phyloP scores from a whole-genome alignment of 345 rosid species.

The Salix caprea region DNA sequence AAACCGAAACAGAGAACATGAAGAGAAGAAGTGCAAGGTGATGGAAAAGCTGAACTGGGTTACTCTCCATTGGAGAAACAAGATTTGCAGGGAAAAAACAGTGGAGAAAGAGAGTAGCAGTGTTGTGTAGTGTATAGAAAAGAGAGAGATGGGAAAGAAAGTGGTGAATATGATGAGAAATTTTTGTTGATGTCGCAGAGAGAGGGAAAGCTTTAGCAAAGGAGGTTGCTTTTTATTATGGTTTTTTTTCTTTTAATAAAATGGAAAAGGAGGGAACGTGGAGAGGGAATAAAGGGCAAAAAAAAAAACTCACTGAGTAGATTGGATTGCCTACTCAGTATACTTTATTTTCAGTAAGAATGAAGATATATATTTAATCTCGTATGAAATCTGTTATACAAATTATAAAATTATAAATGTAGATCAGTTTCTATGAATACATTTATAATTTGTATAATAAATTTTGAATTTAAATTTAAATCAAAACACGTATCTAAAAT shows the following conservation, averaged over 20 bases:
- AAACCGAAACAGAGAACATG: slow-evolving; percentile 28
- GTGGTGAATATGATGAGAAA: slow-evolving; percentile 47
- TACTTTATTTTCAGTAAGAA: too few species aligned
- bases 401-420: too few species aligned
- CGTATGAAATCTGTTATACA: too few species aligned
- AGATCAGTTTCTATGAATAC: too few species aligned
- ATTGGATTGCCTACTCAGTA: not conserved
- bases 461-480: too few species aligned
- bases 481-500: not conserved
- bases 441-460: too few species aligned
- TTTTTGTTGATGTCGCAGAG: slow-evolving; percentile 32
- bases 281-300: slow-evolving; percentile 36
- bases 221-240: slow-evolving; percentile 22
- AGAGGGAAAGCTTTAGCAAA: slow-evolving; percentile 36
- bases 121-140: not conserved
- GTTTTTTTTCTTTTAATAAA: not conserved
- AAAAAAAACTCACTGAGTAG: not conserved
- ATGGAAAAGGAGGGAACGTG: slow-evolving; percentile 36
- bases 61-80: slow-evolving; percentile 48
- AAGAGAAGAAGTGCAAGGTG: slow-evolving; percentile 28
- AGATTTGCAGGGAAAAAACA: slow-evolving; percentile 8
- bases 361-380: too few species aligned
- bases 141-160: slow-evolving; percentile 7
- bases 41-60: slow-evolving; percentile 34
- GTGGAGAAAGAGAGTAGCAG: slow-evolving; percentile 12